These are phyloP conservation scores for Metschnikowia bowlesiae DNA, from an alignment of 805 yeast genomes.

Conservation along the genomic window DNA sequence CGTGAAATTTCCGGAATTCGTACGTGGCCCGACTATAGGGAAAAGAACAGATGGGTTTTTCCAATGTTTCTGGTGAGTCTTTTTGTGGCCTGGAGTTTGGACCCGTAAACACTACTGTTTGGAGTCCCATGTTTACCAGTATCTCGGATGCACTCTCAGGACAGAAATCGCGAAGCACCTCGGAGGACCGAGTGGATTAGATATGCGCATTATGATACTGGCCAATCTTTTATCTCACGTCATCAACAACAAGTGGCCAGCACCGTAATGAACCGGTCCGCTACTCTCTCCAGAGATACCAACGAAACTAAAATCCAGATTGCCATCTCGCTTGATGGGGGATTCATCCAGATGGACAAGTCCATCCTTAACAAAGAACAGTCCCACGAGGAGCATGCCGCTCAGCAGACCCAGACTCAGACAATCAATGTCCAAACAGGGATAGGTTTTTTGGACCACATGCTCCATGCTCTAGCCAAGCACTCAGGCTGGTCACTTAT, in stretches of 20 bases:
- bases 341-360: constrained; percentile 58
- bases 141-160: background rate
- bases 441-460: constrained; percentile 92
- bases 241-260: background rate
- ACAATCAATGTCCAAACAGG: constrained; percentile 82
- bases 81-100: too few species aligned
- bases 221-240: background rate
- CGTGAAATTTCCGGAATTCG: too few species aligned
- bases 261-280: constrained; percentile 16
- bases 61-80: too few species aligned
- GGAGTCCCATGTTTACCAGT: too few species aligned
- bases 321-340: constrained; percentile 81
- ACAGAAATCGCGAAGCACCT: too few species aligned
- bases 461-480: constrained; percentile 95
- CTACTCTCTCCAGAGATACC: constrained; percentile 64
- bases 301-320: constrained; percentile 93
- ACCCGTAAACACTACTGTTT: too few species aligned
- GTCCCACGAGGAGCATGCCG: constrained; percentile 44
- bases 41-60: too few species aligned
- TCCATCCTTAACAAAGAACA: constrained; percentile 46
- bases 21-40: too few species aligned
- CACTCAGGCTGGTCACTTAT: constrained; percentile 95
- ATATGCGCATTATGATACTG: background rate
- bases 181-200: background rate
- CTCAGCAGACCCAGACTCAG: constrained; percentile 68